Evolutionary conservation across 2,329 filamentous ascomycete species (phyloP), one percentile per base, ranked within the genome.

Genomic region (Ophiocordyceps unilateralis): DNA sequence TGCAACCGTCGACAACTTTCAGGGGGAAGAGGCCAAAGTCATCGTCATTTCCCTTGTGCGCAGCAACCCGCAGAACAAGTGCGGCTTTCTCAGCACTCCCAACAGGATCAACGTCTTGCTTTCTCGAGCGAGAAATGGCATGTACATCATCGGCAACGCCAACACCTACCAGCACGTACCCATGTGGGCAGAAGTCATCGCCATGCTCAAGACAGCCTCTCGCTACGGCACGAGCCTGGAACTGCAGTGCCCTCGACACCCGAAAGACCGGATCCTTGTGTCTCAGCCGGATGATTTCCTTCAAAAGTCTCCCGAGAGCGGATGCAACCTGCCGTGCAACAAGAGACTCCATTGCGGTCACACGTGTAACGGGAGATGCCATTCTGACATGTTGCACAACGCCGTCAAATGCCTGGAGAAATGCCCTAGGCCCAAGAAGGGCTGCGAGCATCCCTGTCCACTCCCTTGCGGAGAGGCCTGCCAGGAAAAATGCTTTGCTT

Each of bases 21-120:
- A 88, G 50, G 83, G 82, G 0, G 81, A 88, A 52, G 81, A 88
- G 51, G 77, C 76, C 2, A 78, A 83, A 42, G 62, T 88, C 9
- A 65, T 88, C 0, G 63, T 88, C 3, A 63, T 87, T 0, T 83
- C 78, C 0, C 62, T 88, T 0, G 80, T 85, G 0, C 70, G 83
- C 36, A 83, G 80, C 58, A 88, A 88, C 49, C 47, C 55, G 0
- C 50, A 69, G 8, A 61, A 59, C 9, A 71, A 68, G 6, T 69
- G 70, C 17, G 83, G 82, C 0, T 88, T 87, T 46, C 61, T 88
- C 1, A 69, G 62, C 22, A 78, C 76, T 0, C 61, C 68, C 0
- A 83, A 86, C 49, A 69, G 80, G 0, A 76, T 85, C 57, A 83
- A 84, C 45, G 78, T 84, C 0, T 62, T 83, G 0, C 61, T 84